A percentile compares a stretch with the other conserved stretches of the same genome.
Conservation (phyloP, 371 early-diverging fungal genomes). For the Chytridium lagenaria region DNA sequence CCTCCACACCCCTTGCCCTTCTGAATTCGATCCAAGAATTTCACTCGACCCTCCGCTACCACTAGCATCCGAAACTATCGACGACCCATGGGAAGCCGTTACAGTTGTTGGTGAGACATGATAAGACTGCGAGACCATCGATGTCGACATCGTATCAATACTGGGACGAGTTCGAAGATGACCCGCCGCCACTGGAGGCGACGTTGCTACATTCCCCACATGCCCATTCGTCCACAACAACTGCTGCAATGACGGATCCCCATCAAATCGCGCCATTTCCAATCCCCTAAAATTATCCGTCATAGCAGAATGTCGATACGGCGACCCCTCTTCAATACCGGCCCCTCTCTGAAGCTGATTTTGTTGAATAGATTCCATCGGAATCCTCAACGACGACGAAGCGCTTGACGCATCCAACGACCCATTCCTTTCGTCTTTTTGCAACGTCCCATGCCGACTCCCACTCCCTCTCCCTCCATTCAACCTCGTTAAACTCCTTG, state of each 20-base stretch:
- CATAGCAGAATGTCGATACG: background rate
- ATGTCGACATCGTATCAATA: background rate
- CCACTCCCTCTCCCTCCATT: background rate
- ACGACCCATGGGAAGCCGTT: background rate
- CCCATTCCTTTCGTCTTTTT: background rate
- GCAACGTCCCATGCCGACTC: background rate
- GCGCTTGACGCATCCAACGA: background rate
- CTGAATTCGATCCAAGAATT: background rate
- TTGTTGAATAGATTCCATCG: background rate
- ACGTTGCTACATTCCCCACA: background rate
- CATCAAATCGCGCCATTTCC: slow-evolving; percentile 7
- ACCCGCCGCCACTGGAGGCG: background rate
- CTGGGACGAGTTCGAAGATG: background rate
- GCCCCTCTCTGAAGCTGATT: no score
- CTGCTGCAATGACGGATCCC: background rate
- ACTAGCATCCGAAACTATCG: no score
- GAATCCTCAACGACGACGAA: background rate
- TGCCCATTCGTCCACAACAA: background rate
- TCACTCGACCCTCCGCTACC: background rate
- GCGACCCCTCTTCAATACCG: no score
- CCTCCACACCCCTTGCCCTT: background rate
- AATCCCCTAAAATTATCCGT: background rate
- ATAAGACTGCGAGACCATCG: background rate
- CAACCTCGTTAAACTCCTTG: no score
- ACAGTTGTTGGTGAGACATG: background rate